Evolutionary conservation across 2,329 filamentous ascomycete species (phyloP).

Genomic region (Trichoderma asperellum): DNA sequence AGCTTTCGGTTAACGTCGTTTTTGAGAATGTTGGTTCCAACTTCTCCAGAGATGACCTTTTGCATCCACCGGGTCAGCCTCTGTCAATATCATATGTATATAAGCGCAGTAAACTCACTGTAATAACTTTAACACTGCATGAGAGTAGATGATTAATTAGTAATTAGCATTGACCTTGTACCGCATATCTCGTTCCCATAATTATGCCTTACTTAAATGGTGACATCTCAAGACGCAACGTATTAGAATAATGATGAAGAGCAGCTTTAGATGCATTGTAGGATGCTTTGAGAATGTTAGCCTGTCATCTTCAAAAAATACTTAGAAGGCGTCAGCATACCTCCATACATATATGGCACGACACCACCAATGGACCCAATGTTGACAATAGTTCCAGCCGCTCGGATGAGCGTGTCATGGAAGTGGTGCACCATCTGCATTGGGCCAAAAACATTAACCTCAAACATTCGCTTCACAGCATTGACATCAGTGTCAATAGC

Average conservation of each 20-base stretch:
- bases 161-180: neutral
- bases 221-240: conserved; percentile 34
- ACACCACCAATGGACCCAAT: conserved; percentile 36
- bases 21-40: conserved; percentile 25
- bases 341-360: conserved; percentile 31
- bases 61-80: neutral
- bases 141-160: neutral
- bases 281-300: conserved; percentile 8
- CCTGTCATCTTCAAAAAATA: neutral
- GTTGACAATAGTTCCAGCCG: conserved; percentile 35
- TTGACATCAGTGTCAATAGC: conserved; percentile 39
- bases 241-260: conserved; percentile 33
- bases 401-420: conserved; percentile 32
- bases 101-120: neutral
- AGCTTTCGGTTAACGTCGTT: conserved; percentile 13
- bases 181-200: neutral
- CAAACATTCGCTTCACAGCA: conserved; percentile 44
- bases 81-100: neutral
- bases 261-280: conserved; percentile 36
- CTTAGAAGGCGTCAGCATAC: neutral
- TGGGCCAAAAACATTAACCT: conserved; percentile 49
- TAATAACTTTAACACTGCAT: conserved; percentile 11
- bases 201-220: conserved; percentile 31
- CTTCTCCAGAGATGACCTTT: conserved; percentile 30
- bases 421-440: conserved; percentile 35